A percentile compares a stretch with the other conserved stretches of the same genome.
These are phyloP conservation scores for Corymbia citriodora DNA, from an alignment of 441 rosid species.

Conservation along the genomic window DNA sequence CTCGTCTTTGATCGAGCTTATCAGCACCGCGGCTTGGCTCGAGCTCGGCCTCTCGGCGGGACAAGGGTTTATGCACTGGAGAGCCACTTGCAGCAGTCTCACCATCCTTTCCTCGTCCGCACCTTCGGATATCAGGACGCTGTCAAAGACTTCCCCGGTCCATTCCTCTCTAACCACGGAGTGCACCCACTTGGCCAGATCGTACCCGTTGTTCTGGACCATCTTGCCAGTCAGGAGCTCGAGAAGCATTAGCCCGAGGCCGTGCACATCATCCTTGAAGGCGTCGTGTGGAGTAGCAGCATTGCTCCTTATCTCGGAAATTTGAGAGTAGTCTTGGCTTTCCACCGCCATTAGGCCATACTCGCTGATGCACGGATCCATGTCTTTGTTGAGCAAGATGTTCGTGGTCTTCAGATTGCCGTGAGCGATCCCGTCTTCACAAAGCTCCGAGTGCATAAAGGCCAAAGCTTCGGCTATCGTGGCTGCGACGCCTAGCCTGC, in stretches of 20 bases:
- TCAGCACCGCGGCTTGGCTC: background rate
- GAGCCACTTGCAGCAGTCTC: background rate
- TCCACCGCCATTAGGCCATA: constrained; percentile 43
- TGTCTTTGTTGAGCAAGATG: constrained; percentile 37
- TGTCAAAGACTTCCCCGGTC: constrained; percentile 59
- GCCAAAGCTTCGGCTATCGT: constrained; percentile 32
- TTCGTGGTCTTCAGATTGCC: constrained; percentile 65
- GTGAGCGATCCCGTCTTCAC: constrained; percentile 41
- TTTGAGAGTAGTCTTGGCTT: constrained; percentile 18
- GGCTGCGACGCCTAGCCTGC: constrained; percentile 43
- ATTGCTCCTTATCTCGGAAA: background rate
- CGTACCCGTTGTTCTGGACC: constrained; percentile 33
- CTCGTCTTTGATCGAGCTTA: background rate
- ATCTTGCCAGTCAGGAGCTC: constrained; percentile 57
- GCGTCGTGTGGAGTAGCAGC: constrained; percentile 8
- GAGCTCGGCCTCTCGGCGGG: background rate
- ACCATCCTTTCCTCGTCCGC: constrained; percentile 46
- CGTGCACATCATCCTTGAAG: constrained; percentile 24
- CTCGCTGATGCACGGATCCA: constrained; percentile 51
- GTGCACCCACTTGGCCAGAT: constrained; percentile 50
- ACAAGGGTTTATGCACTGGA: background rate
- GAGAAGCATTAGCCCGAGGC: constrained; percentile 52
- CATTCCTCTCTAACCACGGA: constrained; percentile 61
- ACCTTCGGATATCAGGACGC: constrained; percentile 31
- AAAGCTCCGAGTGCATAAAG: constrained; percentile 39